These are phyloP conservation scores for Penicillium sp. DNA, from an alignment of 2,329 filamentous ascomycete species.

Conservation along the genomic window DNA sequence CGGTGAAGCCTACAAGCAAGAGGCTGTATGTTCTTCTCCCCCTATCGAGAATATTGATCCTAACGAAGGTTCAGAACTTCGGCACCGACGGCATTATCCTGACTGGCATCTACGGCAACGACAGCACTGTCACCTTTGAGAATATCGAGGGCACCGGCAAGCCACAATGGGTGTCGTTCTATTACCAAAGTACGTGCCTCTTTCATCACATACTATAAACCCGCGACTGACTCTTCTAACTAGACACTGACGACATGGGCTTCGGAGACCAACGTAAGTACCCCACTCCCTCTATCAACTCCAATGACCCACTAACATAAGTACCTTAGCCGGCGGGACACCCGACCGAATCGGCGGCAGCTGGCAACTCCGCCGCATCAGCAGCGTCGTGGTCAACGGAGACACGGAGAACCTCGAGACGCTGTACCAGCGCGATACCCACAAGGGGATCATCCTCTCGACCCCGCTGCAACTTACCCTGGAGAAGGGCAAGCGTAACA, in stretches of 20 bases:
- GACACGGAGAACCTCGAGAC: constrained; percentile 55
- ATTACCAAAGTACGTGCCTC: constrained; percentile 53
- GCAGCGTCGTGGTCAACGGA: constrained; percentile 64
- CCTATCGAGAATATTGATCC: background rate
- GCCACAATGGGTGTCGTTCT: constrained; percentile 63
- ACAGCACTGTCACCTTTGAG: constrained; percentile 59
- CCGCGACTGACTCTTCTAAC: background rate
- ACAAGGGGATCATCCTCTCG: constrained; percentile 65
- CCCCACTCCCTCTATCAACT: background rate
- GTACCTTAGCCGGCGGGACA: constrained; percentile 50
- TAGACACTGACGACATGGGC: constrained; percentile 31
- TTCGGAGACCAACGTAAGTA: constrained; percentile 32
- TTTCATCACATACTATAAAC: background rate
- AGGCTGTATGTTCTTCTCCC: constrained; percentile 44
- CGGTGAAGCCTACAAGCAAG: constrained; percentile 59
- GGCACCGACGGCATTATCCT: constrained; percentile 53
- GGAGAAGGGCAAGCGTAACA: constrained; percentile 57
- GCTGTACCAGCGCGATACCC: constrained; percentile 59
- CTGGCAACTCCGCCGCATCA: constrained; percentile 65
- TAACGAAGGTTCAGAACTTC: constrained; percentile 44
- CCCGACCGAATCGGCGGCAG: constrained; percentile 65
- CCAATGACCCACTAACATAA: background rate
- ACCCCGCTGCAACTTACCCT: constrained; percentile 61
- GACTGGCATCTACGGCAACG: constrained; percentile 61
- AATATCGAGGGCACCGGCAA: constrained; percentile 56